Base-by-base conservation (phyloP, 1,284 basidiomycete genomes). In the Ceratobasidium sp. region DNA sequence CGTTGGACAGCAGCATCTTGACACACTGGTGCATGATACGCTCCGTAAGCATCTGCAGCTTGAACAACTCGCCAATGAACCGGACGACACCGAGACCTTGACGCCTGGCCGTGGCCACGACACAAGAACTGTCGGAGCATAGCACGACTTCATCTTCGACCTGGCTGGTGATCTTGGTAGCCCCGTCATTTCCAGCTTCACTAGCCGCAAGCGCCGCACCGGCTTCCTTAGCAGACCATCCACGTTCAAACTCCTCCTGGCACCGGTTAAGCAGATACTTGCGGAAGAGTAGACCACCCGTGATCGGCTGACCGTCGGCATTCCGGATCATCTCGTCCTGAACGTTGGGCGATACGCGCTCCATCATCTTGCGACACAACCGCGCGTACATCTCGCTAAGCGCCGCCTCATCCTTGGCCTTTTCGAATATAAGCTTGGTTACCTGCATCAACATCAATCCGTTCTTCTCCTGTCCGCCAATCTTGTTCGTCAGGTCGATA, bases 11-110 rank as follows among this genome's bases (percentile, higher is more conserved):
- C n/a, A 90, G 57, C 81, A 87, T 87, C 81, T 87, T 86, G 80
- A 90, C 86, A 82, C 89, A 90, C 66, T 86, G 84, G 81, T 87
- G 85, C 84, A 91, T 90, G 81, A 90, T 89, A 73, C 87, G 84
- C 81, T 87, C 87, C 42, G 88, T 88, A 46, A 91, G 84, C 88
- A 90, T 90, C 73, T 85, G 85, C 6, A 90, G 84, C 83, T 90
- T 90, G 87, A 87, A 91, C 61, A 91, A 84, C 83, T 91, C 90
- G 81, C 89, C 90, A 78, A 91, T 89, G 82, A 91, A 89, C 79
- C 88, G 87, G 48, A 90, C 87, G 44, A 56, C n/a, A 42, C 67
- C 67, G 52, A 69, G 50, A 20, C 67, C 50, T 44, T 57, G 67
- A 10, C 67, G 87, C 86, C 90, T 91, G 59, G 89, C 89, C 84